These are phyloP conservation scores for Tricholoma saponaceum DNA, from an alignment of 768 basidiomycete genomes.

Conservation along the genomic window DNA sequence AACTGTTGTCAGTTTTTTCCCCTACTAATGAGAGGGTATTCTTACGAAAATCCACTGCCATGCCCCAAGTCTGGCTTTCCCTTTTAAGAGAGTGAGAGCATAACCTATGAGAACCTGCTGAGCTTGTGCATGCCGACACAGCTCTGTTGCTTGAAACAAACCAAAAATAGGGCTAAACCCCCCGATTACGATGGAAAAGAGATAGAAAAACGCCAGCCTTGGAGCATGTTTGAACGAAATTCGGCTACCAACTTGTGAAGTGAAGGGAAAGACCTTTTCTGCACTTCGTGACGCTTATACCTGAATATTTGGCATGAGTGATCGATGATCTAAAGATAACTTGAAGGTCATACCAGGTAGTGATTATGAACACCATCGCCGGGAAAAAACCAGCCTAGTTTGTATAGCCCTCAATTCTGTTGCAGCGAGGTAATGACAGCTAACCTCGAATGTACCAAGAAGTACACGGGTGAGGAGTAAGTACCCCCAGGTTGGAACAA, in stretches of 20 bases:
- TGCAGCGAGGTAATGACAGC: background rate
- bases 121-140: background rate
- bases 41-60: constrained; percentile 28
- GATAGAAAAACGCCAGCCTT: constrained; percentile 28
- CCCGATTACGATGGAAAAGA: constrained; percentile 26
- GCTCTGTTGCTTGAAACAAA: background rate
- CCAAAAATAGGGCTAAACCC: constrained; percentile 25
- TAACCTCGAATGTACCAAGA: constrained; percentile 39
- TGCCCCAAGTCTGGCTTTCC: constrained; percentile 12
- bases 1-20: background rate
- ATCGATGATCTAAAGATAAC: too few relatives aligned
- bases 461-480: constrained; percentile 36
- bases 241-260: background rate
- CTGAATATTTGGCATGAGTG: constrained; percentile 5
- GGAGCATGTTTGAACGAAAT: background rate
- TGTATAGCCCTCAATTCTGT: background rate
- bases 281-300: constrained; percentile 39
- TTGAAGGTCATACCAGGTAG: constrained; percentile 27
- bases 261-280: constrained; percentile 24
- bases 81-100: constrained; percentile 12
- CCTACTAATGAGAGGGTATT: background rate
- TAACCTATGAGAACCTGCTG: constrained; percentile 5
- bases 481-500: constrained; percentile 33
- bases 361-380: constrained; percentile 35
- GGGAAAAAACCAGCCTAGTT: constrained; percentile 40